Evolutionary conservation across 441 rosid genomes (phyloP).

Genomic region (Hypseocharis bilobata): DNA sequence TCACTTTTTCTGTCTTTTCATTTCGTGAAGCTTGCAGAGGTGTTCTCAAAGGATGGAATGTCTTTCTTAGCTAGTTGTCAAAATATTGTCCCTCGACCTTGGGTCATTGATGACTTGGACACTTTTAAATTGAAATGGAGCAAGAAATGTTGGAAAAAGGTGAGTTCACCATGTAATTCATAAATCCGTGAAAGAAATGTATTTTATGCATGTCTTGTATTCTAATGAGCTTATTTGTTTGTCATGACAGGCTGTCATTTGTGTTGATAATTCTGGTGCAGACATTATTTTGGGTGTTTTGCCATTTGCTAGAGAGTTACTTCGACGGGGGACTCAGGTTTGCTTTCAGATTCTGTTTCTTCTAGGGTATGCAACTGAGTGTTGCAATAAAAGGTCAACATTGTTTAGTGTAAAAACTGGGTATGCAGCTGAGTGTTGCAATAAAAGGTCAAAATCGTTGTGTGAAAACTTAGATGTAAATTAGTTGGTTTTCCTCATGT

Average conservation of each 20-base stretch:
- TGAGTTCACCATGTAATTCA: slow-evolving; percentile 10
- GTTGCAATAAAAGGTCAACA: too few species aligned
- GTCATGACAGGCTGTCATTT: slow-evolving; percentile 65
- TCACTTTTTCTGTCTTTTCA: slow-evolving; percentile 11
- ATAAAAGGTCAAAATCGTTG: too few species aligned
- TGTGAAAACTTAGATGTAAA: not conserved
- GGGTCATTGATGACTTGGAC: slow-evolving; percentile 93
- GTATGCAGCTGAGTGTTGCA: not conserved
- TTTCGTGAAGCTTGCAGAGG: slow-evolving; percentile 71
- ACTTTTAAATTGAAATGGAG: slow-evolving; percentile 63
- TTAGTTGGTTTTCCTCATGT: not conserved
- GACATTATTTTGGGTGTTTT: slow-evolving; percentile 85
- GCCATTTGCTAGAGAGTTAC: slow-evolving; percentile 86
- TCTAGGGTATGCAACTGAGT: not conserved
- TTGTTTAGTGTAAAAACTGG: too few species aligned
- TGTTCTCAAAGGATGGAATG: slow-evolving; percentile 84
- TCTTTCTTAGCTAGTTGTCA: slow-evolving; percentile 80
- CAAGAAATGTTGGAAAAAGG: slow-evolving; percentile 90
- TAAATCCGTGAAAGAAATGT: slow-evolving; percentile 7
- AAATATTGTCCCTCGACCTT: slow-evolving; percentile 79
- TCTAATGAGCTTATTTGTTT: slow-evolving; percentile 23
- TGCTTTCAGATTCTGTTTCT: slow-evolving; percentile 13
- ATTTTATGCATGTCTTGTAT: not conserved
- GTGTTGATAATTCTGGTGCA: slow-evolving; percentile 96
- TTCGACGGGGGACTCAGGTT: slow-evolving; percentile 80